Percentiles rank a stretch among this genome's conserved stretches.
Evolutionary conservation across 306 rosid species (phyloP).

Genomic region (Bauhinia variegata): DNA sequence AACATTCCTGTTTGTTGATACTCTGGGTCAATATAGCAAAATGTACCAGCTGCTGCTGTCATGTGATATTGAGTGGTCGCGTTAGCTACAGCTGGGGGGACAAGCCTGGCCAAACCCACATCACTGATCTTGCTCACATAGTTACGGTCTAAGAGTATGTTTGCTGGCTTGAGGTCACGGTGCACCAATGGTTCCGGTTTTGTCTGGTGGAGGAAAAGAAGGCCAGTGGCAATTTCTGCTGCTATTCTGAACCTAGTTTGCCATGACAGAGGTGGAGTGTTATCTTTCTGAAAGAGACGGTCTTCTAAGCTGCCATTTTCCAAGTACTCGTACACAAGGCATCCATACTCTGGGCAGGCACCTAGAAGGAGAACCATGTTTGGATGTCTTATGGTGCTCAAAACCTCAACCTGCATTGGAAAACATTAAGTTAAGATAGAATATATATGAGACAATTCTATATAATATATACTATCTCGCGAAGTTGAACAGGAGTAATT

Average conservation of each 20-base stretch:
- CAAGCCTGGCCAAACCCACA: conserved; percentile 87
- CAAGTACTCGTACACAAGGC: conserved; percentile 84
- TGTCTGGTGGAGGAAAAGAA: conserved; percentile 78
- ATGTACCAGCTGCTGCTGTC: conserved; percentile 94
- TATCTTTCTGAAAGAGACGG: conserved; percentile 57
- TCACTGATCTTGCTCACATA: conserved; percentile 77
- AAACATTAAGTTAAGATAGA: background rate
- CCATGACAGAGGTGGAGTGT: conserved; percentile 75
- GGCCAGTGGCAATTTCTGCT: conserved; percentile 72
- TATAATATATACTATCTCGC: background rate
- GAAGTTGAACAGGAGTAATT: too few relatives aligned
- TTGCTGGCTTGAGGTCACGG: conserved; percentile 89
- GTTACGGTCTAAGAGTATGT: conserved; percentile 69
- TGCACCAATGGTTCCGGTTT: conserved; percentile 88
- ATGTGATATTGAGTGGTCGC: conserved; percentile 66
- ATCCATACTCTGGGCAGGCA: conserved; percentile 84
- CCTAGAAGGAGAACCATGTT: conserved; percentile 89
- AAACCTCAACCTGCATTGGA: conserved; percentile 67
- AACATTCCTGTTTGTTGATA: conserved; percentile 83
- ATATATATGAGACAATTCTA: background rate
- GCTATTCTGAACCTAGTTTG: conserved; percentile 70
- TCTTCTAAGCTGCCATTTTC: conserved; percentile 93
- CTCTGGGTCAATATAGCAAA: conserved; percentile 95
- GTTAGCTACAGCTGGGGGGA: conserved; percentile 63
- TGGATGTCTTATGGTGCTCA: conserved; percentile 86